Conservation (phyloP, 2,329 filamentous ascomycete genomes). For the Colletotrichum navitas region DNA sequence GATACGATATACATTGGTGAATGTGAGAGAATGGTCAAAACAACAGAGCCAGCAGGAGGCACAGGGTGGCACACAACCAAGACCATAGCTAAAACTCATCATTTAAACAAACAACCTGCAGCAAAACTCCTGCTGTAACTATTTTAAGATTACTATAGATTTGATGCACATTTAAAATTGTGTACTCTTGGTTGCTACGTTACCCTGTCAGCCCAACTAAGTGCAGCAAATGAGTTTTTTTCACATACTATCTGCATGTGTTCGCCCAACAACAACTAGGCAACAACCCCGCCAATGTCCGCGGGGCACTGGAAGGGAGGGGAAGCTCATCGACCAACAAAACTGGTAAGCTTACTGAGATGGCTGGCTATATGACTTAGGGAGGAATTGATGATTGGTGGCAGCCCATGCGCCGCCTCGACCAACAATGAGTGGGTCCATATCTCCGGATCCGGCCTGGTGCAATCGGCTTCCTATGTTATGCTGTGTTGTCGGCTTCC, state of each 20-base stretch:
- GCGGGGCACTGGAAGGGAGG: conserved; percentile 6
- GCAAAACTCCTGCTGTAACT: background rate
- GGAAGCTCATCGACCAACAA: conserved; percentile 3
- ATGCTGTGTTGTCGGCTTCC: background rate
- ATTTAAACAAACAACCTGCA: no score
- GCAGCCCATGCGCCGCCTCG: background rate
- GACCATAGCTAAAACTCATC: no score
- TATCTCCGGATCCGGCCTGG: background rate
- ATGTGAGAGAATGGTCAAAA: no score
- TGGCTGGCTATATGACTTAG: background rate
- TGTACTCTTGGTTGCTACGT: background rate
- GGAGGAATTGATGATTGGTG: background rate
- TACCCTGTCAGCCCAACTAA: conserved; percentile 9
- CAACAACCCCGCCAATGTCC: conserved; percentile 19
- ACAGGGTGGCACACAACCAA: no score
- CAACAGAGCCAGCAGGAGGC: no score
- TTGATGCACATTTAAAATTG: background rate
- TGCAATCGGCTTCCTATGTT: background rate
- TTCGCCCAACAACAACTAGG: conserved; percentile 19
- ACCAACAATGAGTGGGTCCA: background rate
- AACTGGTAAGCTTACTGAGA: background rate
- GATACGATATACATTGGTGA: background rate
- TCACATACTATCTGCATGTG: conserved; percentile 2
- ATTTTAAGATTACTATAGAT: background rate
- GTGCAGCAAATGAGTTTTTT: conserved; percentile 4